phyloP scores from a whole-genome alignment of 257 asterid species.

The Marsdenia floribunda region DNA sequence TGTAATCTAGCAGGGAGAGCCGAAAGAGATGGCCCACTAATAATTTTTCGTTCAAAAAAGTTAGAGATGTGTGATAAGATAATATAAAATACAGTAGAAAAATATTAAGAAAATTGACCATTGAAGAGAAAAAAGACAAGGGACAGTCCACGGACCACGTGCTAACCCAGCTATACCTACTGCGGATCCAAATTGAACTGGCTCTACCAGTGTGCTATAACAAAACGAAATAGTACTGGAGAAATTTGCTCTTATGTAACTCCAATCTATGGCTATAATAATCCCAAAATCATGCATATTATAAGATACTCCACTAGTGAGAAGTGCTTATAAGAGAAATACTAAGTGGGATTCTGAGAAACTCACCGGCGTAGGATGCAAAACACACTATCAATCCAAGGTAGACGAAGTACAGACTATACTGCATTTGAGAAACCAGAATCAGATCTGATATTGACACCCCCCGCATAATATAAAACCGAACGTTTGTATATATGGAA shows the following conservation, averaged over 20 bases:
- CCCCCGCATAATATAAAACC: neutral
- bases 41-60: constrained; percentile 8
- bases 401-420: constrained; percentile 90
- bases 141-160: constrained; percentile 96
- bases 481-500: neutral
- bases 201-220: constrained; percentile 6
- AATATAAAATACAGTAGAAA: constrained; percentile 27
- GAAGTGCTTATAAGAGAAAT: neutral
- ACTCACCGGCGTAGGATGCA: constrained; percentile 93
- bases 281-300: neutral
- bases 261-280: neutral
- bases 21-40: neutral
- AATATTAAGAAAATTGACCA: constrained; percentile 44
- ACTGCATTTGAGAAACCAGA: constrained; percentile 45
- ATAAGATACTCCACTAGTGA: too few relatives aligned
- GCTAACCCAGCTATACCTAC: constrained; percentile 31
- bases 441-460: constrained; percentile 49
- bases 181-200: constrained; percentile 49
- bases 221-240: neutral
- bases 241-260: neutral
- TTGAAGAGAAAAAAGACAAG: constrained; percentile 62
- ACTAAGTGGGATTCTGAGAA: neutral
- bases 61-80: constrained; percentile 59
- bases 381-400: constrained; percentile 89
- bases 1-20: neutral